Conservation (phyloP, 2,329 filamentous ascomycete genomes). For the Didymella exigua region DNA sequence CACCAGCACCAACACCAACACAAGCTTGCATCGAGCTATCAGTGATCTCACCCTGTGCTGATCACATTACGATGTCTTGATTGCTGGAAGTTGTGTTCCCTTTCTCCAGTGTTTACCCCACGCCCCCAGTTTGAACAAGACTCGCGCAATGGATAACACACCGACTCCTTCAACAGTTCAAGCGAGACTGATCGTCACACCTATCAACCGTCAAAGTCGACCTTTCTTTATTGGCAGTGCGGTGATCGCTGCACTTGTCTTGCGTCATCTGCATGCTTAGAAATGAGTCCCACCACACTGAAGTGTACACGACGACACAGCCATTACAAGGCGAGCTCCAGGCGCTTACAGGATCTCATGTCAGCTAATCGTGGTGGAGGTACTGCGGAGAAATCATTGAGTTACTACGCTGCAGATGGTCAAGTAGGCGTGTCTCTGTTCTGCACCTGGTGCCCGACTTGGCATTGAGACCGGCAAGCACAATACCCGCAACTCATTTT, state of each 20-base stretch:
- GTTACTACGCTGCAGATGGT: background rate
- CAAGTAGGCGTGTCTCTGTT: background rate
- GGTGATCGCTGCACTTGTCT: conserved; percentile 6
- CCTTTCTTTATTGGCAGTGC: background rate
- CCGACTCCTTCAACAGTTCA: conserved; percentile 1
- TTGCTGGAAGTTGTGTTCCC: conserved; percentile 1
- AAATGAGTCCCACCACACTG: conserved; percentile 1
- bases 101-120: conserved; percentile 11
- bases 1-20: background rate
- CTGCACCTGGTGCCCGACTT: background rate
- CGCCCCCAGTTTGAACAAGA: conserved; percentile 2
- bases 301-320: background rate
- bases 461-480: background rate
- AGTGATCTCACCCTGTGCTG: background rate
- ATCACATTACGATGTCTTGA: background rate
- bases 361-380: background rate
- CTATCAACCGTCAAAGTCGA: background rate
- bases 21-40: background rate
- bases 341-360: background rate
- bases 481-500: background rate
- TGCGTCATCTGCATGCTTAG: conserved; percentile 1
- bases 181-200: conserved; percentile 10
- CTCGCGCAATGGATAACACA: conserved; percentile 9
- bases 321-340: background rate
- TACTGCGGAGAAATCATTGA: background rate